Base-by-base conservation (phyloP, 2,329 filamentous ascomycete species). In the Calycina herbarum region DNA sequence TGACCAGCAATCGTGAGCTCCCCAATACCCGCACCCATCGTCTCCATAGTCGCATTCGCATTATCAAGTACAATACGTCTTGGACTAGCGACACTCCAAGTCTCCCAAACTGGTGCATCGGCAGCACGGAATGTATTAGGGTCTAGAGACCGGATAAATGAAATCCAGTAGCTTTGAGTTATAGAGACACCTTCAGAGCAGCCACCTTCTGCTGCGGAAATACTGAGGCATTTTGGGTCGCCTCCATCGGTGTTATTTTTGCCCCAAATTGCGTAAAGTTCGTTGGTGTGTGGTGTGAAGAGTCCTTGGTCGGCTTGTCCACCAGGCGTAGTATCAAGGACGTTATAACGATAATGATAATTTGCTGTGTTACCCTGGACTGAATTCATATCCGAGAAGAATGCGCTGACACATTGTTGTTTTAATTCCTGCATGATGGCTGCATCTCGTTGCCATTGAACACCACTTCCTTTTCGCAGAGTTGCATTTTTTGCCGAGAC, bases 121-220 rank as follows among this genome's bases (percentile, higher is more conserved):
- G 33, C 27, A 33, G 42, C 35, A 17, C 57, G 29, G 11, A 64
- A 68, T 20, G 72, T 78, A 72, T 93, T 93, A 0, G 90, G 90
- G 74, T 93, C 81, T 56, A 86, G 81, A 0, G 80, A 81, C 35
- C 83, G 79, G 66, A 93, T 85, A 73, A 93, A 93, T 69, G 88
- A 91, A 1, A 86, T 85, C 89, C 89, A 93, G 76, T 92, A 93
- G 0, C 81, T 83, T 72, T 92, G 88, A 35, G 89, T 82, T 0
- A 90, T 76, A 0, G 83, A 80, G 0, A 90, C 81, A 7, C 89
- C 86, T 0, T 74, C 73, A 1, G 79, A 82, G 70, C 92, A 92
- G 15, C 77, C 76, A 8, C 64, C 64, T 3, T 64, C 17, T 5
- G 31, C 38, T 62, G 75, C 75, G 0, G 78, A 74, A 11, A 76